Evolutionary conservation across 2,329 filamentous ascomycete species (phyloP), one percentile per base, ranked within the genome.

Genomic region (Chaetothyriales sp.): DNA sequence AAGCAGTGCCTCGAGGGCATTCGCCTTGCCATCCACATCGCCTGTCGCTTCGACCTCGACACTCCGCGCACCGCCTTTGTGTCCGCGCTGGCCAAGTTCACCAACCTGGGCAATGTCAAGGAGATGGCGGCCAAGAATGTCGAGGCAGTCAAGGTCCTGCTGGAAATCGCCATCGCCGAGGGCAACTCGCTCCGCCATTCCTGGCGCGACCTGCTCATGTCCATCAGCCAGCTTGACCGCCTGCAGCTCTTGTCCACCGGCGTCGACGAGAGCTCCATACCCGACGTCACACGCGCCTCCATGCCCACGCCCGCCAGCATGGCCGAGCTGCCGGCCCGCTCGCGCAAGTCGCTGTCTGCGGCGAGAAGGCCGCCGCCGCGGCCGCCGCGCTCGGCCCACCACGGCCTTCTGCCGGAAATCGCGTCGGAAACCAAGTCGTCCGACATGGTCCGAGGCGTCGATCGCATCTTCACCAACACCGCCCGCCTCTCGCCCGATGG

Each of bases 61-160:
- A 95, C 89, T n/a, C 86, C 92, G 0, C 78, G 92, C 15, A 89
- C 94, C 65, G 92, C 94, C 0, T 98, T 98, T 66, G 87, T 98
- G 55, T 89, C 88, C 1, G 89, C 89, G 5, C 73, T 98, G 55
- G 86, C 89, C 54, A 92, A 94, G 61, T 90, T 89, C 50, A 95
- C 94, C 8, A 97, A 95, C 64, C 77, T 98, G 18, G 94, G 94
- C 67, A 98, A 97, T 63, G 78, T 95, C 2, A 86, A 87, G 51
- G 90, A 97, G 66, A 95, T 98, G 77, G 82, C 89, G 64, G 85
- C 87, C 4, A 97, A 97, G 77, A 94, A 98, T 59, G 81, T 98
- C 43, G 92, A 98, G 68, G 92, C 94, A 0, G 73, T 98, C 50
- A 94, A 94, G 66, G 85, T 88, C 1, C 74, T 98, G 44, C 78